Percentiles rank a stretch among this genome's conserved stretches.
Conservation (phyloP, 139 green algal species). For the Mesostigma viride region DNA sequence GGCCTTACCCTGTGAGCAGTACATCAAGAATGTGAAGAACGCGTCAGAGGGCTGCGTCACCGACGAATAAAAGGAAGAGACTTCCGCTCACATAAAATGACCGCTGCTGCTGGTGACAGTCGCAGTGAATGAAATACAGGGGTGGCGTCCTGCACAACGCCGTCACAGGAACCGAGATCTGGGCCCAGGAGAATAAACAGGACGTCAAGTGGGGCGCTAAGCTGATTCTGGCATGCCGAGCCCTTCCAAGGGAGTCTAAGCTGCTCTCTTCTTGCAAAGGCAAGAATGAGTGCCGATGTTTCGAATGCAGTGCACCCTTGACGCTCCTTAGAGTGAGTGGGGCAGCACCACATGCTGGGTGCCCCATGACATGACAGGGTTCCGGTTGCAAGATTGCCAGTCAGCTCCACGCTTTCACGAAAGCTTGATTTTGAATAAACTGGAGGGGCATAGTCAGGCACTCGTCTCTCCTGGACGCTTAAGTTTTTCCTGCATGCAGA, state of each 20-base stretch:
- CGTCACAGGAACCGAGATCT: neutral
- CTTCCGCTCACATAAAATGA: neutral
- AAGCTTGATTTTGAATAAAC: too few relatives aligned
- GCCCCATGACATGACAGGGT: too few relatives aligned
- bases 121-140: neutral
- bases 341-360: too few relatives aligned
- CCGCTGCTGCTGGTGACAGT: neutral
- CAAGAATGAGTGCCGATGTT: too few relatives aligned
- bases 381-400: too few relatives aligned
- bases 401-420: too few relatives aligned
- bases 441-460: too few relatives aligned
- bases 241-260: neutral
- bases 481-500: too few relatives aligned
- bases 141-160: neutral
- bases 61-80: slow-evolving; percentile 72
- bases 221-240: neutral
- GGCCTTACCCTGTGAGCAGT: slow-evolving; percentile 35
- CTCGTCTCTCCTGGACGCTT: too few relatives aligned
- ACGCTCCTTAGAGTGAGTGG: too few relatives aligned
- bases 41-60: slow-evolving; percentile 86
- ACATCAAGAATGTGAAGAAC: slow-evolving; percentile 80
- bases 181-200: neutral
- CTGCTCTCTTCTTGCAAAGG: too few relatives aligned
- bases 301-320: too few relatives aligned
- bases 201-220: neutral